Percentiles rank a stretch among this genome's conserved stretches.
Evolutionary conservation across 2,329 filamentous ascomycete species (phyloP).

Genomic region (Diaporthe nobilis): DNA sequence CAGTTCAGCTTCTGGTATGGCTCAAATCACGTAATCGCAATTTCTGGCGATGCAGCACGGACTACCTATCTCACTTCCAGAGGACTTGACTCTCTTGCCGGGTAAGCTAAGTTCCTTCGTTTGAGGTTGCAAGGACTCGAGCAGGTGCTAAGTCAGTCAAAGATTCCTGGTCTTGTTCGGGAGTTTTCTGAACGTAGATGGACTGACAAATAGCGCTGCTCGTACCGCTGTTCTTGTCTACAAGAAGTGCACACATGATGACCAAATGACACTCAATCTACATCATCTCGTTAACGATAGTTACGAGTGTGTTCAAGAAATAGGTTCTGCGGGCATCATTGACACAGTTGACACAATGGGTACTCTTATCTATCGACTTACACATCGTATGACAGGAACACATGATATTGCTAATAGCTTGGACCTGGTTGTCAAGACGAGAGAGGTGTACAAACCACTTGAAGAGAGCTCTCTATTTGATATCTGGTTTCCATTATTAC

Average conservation of each 20-base stretch:
- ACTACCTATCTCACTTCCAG: conserved; percentile 12
- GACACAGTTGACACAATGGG: conserved; percentile 12
- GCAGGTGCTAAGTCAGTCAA: neutral
- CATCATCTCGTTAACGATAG: conserved; percentile 9
- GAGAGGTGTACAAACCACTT: conserved; percentile 6
- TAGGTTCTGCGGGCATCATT: neutral
- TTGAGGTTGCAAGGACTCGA: neutral
- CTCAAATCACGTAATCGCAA: conserved; percentile 3
- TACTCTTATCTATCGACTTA: neutral
- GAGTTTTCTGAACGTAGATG: conserved; percentile 9
- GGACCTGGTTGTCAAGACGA: conserved; percentile 14
- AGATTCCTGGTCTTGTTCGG: conserved; percentile 17
- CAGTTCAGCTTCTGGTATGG: conserved; percentile 23
- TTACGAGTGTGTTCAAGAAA: neutral
- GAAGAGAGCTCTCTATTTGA: neutral
- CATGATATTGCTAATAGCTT: neutral
- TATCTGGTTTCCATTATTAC: conserved; percentile 8
- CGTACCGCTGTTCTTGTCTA: conserved; percentile 5
- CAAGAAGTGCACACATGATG: conserved; percentile 3
- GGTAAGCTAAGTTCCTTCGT: neutral
- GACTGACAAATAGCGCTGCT: neutral
- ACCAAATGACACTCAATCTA: conserved; percentile 8
- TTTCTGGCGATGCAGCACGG: conserved; percentile 9
- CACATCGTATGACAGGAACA: conserved; percentile 3
- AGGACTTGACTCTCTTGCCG: conserved; percentile 14